Base-by-base conservation (phyloP, 2,329 filamentous ascomycete genomes). In the Phialophora verrucosa region DNA sequence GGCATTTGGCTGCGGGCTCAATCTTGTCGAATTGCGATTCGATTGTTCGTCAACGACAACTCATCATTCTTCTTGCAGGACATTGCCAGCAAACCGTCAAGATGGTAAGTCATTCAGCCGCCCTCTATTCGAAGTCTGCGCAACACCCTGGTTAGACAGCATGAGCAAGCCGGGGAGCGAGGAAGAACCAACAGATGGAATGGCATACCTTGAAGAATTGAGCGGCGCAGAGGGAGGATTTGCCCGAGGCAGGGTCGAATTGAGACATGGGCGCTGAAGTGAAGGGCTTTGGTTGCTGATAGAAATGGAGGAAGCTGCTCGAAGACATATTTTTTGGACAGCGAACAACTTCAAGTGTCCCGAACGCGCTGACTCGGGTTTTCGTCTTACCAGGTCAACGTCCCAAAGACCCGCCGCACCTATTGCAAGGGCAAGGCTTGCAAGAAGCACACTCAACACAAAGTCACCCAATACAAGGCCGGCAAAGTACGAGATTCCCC, bases 351-450 rank as follows among this genome's bases (percentile, higher is more conserved):
- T 20, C 29, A 50, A n/a, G 3, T 27, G 32, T 23, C 7, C 35
- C 29, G 29, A 27, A 59, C 11, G 31, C 25, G 62, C 69, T 72
- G 54, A 72, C 61, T 31, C 23, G n/a, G 20, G n/a, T n/a, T 38
- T 61, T 57, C 27, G 61, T 61, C 35, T 42, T 42, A 56, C 53
- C 74, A 94, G 93, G 93, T 97, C 87, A 97, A 97, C 91, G 91
- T 97, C 86, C 93, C 93, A 80, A 97, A 97, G 88, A 97, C 93
- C 83, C 90, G 93, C 82, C 91, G 92, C 86, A 97, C 93, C 83
- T 97, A 93, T 87, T 96, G 92, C 92, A 96, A 96, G 88, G 91
- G 91, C 87, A 93, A 91, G 87, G 89, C 92, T 80, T 96, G 93
- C 91, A 86, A 87, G 89, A 92, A 93, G 86, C 91, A 93, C 88